Percentiles rank a stretch among this genome's conserved stretches.
Evolutionary conservation across 1,139 yeast species (phyloP).

Genomic region (Protomyces arabidopsidicola): DNA sequence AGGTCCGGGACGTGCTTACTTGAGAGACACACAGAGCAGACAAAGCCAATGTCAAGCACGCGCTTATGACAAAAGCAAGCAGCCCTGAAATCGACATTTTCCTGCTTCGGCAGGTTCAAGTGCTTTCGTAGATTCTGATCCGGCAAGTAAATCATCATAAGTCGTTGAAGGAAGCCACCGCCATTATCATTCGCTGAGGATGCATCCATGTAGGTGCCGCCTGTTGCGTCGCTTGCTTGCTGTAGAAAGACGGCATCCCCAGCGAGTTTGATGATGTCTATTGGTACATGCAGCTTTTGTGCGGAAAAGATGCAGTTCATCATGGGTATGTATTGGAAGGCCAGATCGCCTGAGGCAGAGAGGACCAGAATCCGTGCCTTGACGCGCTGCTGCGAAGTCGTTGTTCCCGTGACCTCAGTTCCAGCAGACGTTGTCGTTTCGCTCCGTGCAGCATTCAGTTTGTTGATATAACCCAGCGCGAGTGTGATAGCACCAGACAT

Average conservation of each 20-base stretch:
- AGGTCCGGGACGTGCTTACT: slow-evolving; percentile 36
- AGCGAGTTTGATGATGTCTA: slow-evolving; percentile 85
- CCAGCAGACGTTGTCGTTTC: slow-evolving; percentile 29
- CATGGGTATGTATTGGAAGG: slow-evolving; percentile 79
- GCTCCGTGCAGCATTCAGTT: slow-evolving; percentile 36
- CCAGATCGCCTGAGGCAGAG: slow-evolving; percentile 70
- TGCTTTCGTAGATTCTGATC: slow-evolving; percentile 76
- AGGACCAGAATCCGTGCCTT: slow-evolving; percentile 58
- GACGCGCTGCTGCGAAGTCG: slow-evolving; percentile 42
- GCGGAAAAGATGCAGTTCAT: slow-evolving; percentile 98
- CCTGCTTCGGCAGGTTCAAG: slow-evolving; percentile 74
- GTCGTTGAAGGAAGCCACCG: slow-evolving; percentile 34
- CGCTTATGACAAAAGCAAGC: slow-evolving; percentile 87
- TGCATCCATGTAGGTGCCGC: slow-evolving; percentile 75
- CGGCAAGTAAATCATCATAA: slow-evolving; percentile 56
- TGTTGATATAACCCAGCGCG: slow-evolving; percentile 74
- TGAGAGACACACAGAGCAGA: slow-evolving; percentile 92
- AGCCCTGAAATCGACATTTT: slow-evolving; percentile 87
- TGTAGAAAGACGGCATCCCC: slow-evolving; percentile 77
- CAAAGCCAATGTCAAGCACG: slow-evolving; percentile 87
- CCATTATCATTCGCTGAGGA: slow-evolving; percentile 60
- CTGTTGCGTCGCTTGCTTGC: slow-evolving; percentile 93
- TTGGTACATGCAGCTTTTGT: slow-evolving; percentile 81
- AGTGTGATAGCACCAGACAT: slow-evolving; percentile 74
- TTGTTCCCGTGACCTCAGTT: slow-evolving; percentile 45